These are phyloP conservation scores for Patellifolia procumbens DNA, from an alignment of 179 eudicot genomes.

Conservation along the genomic window DNA sequence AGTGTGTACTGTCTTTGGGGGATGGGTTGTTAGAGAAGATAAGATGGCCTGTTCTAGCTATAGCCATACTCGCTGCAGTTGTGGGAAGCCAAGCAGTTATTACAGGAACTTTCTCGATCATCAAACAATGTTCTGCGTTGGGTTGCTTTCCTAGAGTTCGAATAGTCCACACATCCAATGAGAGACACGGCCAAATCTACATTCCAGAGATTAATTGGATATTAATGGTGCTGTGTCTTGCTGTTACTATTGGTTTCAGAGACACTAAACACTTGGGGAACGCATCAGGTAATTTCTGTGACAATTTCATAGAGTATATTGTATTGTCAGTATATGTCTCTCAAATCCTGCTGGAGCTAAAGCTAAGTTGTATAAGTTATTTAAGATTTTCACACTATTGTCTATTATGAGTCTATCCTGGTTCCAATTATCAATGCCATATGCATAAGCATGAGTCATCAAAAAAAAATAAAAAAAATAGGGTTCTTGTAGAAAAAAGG, in stretches of 20 bases:
- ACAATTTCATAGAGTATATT: background rate
- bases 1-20: background rate
- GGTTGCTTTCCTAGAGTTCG: conserved; percentile 50
- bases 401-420: background rate
- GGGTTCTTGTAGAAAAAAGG: no score
- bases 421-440: background rate
- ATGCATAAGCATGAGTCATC: background rate
- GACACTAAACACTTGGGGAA: conserved; percentile 53
- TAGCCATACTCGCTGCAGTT: conserved; percentile 53
- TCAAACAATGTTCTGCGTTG: conserved; percentile 54
- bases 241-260: conserved; percentile 49
- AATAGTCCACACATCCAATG: conserved; percentile 43
- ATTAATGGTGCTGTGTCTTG: conserved; percentile 46
- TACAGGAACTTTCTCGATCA: conserved; percentile 50
- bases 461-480: no score
- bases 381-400: background rate
- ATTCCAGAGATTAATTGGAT: conserved; percentile 54
- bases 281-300: conserved; percentile 41
- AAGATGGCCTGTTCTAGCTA: conserved; percentile 51
- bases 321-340: background rate
- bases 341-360: background rate
- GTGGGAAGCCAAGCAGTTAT: conserved; percentile 59
- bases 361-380: background rate
- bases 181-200: conserved; percentile 50
- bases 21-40: conserved; percentile 35